Evolutionary conservation across 2,329 filamentous ascomycete genomes (phyloP).

Genomic region (Dothidotthia symphoricarpi): DNA sequence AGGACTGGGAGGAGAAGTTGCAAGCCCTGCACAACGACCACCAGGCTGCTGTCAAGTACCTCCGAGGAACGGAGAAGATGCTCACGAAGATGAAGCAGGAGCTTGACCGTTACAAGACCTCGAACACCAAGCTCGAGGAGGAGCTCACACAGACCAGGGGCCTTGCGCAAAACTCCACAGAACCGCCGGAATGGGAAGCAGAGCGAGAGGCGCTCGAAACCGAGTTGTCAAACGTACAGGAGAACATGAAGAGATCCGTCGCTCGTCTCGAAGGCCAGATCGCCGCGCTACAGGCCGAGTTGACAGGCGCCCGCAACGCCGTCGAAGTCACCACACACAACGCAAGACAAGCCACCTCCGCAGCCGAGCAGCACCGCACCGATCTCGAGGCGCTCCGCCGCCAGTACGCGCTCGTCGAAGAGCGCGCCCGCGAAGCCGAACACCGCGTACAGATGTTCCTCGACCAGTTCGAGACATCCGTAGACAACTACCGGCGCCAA

Average conservation of each 20-base stretch:
- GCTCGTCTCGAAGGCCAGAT: conserved; percentile 71
- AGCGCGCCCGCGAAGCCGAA: conserved; percentile 84
- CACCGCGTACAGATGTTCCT: conserved; percentile 88
- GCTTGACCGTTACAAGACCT: conserved; percentile 83
- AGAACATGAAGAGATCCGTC: conserved; percentile 65
- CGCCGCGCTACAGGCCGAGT: conserved; percentile 64
- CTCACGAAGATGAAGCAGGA: conserved; percentile 98
- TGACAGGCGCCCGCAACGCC: conserved; percentile 64
- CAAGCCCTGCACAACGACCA: conserved; percentile 95
- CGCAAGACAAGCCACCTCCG: conserved; percentile 53
- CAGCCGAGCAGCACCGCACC: conserved; percentile 55
- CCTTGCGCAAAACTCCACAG: conserved; percentile 38
- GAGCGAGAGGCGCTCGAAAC: conserved; percentile 68
- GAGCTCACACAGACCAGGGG: conserved; percentile 65
- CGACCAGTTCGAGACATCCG: conserved; percentile 89
- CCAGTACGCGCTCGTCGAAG: conserved; percentile 79
- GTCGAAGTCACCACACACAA: conserved; percentile 63
- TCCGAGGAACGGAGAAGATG: conserved; percentile 99
- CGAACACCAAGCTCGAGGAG: conserved; percentile 77
- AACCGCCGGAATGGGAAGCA: conserved; percentile 65
- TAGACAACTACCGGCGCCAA: conserved; percentile 89
- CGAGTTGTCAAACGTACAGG: conserved; percentile 68
- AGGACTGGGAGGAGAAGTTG: conserved; percentile 87
- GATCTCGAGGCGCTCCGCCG: conserved; percentile 79
- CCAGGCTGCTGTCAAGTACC: conserved; percentile 95